Evolutionary conservation across 768 basidiomycete genomes (phyloP).

Genomic region (Imleria badia): DNA sequence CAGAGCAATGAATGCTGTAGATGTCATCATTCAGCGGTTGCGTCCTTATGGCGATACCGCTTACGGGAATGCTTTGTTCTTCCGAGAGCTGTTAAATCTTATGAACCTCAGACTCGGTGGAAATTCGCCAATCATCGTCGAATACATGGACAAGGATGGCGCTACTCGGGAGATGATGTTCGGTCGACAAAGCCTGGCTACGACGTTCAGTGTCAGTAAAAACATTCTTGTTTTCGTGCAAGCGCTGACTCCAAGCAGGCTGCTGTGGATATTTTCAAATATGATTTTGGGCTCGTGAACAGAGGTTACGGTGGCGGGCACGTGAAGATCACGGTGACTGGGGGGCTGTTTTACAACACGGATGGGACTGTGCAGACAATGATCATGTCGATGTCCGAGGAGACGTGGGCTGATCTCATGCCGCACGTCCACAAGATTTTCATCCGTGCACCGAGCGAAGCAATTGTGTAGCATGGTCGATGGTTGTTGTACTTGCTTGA

Average conservation of each 20-base stretch:
- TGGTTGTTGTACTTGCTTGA: background rate
- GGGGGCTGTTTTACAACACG: background rate
- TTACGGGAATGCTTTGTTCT: conserved; percentile 42
- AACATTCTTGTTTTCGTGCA: background rate
- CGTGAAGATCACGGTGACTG: background rate
- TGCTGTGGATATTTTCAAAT: background rate
- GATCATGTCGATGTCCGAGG: background rate
- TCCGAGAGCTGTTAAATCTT: conserved; percentile 48
- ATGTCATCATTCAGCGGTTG: conserved; percentile 5
- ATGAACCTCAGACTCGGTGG: background rate
- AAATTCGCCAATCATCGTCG: background rate
- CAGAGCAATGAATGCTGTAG: conserved; percentile 7
- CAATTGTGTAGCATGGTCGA: too few species aligned
- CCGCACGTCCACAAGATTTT: background rate
- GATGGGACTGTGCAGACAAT: background rate
- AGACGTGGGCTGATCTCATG: conserved; percentile 1
- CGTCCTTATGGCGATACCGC: background rate
- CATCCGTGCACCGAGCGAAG: background rate
- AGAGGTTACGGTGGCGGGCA: background rate
- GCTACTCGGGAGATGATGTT: conserved; percentile 6
- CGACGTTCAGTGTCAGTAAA: background rate
- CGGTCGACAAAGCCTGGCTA: conserved; percentile 1
- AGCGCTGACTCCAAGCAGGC: background rate
- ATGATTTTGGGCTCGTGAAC: background rate
- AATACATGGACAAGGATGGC: conserved; percentile 4